phyloP scores from a whole-genome alignment of 2,329 filamentous ascomycete genomes.

The Fusarium sp. region DNA sequence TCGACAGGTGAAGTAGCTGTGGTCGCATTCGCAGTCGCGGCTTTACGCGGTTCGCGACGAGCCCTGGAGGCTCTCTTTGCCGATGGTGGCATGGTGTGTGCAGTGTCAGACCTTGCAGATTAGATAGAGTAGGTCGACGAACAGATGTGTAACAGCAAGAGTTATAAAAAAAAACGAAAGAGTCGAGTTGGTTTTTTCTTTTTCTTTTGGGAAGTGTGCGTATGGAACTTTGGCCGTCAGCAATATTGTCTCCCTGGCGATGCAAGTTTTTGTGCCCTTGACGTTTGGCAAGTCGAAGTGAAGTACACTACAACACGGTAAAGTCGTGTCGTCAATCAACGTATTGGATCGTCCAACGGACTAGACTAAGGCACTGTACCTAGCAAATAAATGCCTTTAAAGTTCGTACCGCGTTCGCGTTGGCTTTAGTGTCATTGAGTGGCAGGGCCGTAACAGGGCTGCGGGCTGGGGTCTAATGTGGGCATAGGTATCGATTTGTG shows the following conservation, averaged over 20 bases:
- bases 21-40: slow-evolving; percentile 50
- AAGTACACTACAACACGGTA: slow-evolving; percentile 11
- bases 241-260: slow-evolving; percentile 13
- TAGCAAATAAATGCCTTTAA: slow-evolving; percentile 48
- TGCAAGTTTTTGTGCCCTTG: slow-evolving; percentile 21
- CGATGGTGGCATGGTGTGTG: slow-evolving; percentile 53
- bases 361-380: slow-evolving; percentile 15
- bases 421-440: slow-evolving; percentile 47
- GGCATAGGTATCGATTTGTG: slow-evolving; percentile 39
- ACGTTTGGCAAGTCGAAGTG: slow-evolving; percentile 25
- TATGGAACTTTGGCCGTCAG: neutral
- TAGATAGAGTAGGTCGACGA: slow-evolving; percentile 3
- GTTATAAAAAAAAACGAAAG: slow-evolving; percentile 2
- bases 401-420: slow-evolving; percentile 52
- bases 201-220: neutral
- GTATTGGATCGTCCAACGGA: slow-evolving; percentile 27
- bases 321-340: slow-evolving; percentile 45
- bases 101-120: slow-evolving; percentile 20
- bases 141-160: slow-evolving; percentile 6
- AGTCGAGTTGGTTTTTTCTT: neutral
- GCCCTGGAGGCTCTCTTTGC: slow-evolving; percentile 54
- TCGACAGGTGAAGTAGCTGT: slow-evolving; percentile 53
- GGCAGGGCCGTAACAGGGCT: slow-evolving; percentile 44
- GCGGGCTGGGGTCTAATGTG: slow-evolving; percentile 30
- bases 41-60: slow-evolving; percentile 56